Base-by-base conservation (phyloP, 768 basidiomycete genomes). In the Leccinum aurantiacum region DNA sequence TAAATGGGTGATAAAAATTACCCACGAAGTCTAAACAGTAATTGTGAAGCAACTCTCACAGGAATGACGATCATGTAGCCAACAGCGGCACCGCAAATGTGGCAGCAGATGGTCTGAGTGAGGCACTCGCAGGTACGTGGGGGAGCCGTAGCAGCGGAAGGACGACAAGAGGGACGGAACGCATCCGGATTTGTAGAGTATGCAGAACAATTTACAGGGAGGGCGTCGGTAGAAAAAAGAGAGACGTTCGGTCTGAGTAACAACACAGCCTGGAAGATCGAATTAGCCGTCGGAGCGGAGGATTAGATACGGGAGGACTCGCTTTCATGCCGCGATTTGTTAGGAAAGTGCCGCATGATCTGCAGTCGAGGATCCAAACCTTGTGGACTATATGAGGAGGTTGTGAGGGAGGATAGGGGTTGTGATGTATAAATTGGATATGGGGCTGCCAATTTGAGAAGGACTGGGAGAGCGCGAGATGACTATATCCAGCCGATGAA, bases 281-380 rank as follows among this genome's bases (percentile, higher is more conserved):
- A 35, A 47, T 71, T 22, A 64, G 63, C 38, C 19, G 51, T 17
- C 46, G 10, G 48, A 27, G 10, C 22, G 51, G 31, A n/a, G 14
- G 11, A 33, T 22, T 14, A n/a, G n/a, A 41, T 17, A 44, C 35
- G 41, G 29, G 35, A 48, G 41, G 49, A 60, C 80, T 72, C 65
- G 85, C 90, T 82, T 90, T 89, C 91, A 93, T 93, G 58, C 87
- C 91, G 27, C 91, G 82, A 71, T 93, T 92, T 15, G 91, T 90
- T 52, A 93, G 74, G 69, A 93, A 93, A 19, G 80, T 82, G 31
- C 79, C 79, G 70, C 92, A 93, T 7, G 83, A 79, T 63, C 80
- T 84, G 75, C 92, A 94, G 70, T 90, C 87, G 55, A 94, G 75
- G 33, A 90, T 84, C 85, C 89, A 93, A 56, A 93, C 90, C 72